Evolutionary conservation across 768 basidiomycete species (phyloP), one percentile per base, ranked within the genome.

Genomic region (Udeniomyces megalosporus): DNA sequence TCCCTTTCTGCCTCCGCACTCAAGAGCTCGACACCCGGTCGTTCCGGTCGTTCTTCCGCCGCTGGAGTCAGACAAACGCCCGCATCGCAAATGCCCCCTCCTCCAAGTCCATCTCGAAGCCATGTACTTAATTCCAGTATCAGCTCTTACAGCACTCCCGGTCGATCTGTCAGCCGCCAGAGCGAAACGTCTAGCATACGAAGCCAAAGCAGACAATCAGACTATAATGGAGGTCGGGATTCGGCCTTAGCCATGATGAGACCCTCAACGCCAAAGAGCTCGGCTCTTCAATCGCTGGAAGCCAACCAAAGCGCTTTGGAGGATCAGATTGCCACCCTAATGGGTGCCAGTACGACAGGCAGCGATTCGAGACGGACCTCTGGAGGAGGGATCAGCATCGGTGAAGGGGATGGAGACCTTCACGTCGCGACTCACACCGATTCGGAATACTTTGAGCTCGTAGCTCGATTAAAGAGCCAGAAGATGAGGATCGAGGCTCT

Each of bases 401-500:
- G 38, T 28, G 55, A 34, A 11, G 51, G 55, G 7, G 60, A 61
- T 14, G 35, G 44, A 2, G 51, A 61, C 31, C 28, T 61, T 31
- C 48, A 53, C 49, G 17, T 52, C 38, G 38, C 22, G 29, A 57
- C 55, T 7, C 46, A 59, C 32, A 48, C 58, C 12, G 58, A 59
- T 31, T 38, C 29, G 7, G 58, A 48, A 47, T 59, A 34, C 22
- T 29, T n/a, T 1, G 24, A 49, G 46, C 53, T 45, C 12, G 42
- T 20, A 3, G 28, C 24, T 20, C 60, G 42, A 44, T 46, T 55
- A 45, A 54, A 69, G 17, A 22, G 55, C 44, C 68, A 73, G 17
- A 68, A 70, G 35, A 68, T 72, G 17, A 74, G 80, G 22, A 68
- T 88, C 34, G 79, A 82, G 61, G 78, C 80, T 1, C 75, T 86